These are phyloP conservation scores for Grosmannia huntii DNA, from an alignment of 2,329 filamentous ascomycete genomes.

Conservation along the genomic window DNA sequence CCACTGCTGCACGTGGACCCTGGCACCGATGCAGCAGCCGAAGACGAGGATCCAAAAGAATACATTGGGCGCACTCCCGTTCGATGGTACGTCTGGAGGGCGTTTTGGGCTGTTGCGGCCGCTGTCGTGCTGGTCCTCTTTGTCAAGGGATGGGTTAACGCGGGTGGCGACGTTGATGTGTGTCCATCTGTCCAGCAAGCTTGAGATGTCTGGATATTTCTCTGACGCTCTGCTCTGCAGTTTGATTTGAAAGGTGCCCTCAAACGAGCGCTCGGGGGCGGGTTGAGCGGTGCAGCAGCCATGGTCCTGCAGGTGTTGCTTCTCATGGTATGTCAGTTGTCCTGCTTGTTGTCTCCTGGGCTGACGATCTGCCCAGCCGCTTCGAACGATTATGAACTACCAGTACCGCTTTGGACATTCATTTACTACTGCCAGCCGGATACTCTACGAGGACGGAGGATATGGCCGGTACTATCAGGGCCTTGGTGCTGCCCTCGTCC, in stretches of 20 bases:
- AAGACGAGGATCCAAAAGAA: background rate
- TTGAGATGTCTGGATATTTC: too few species aligned
- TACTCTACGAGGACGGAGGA: constrained; percentile 28
- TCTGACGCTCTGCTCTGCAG: constrained; percentile 14
- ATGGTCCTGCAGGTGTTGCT: constrained; percentile 35
- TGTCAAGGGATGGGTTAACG: constrained; percentile 33
- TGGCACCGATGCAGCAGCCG: background rate
- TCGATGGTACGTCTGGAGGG: constrained; percentile 19
- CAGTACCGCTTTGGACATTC: constrained; percentile 33
- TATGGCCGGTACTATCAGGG: constrained; percentile 32
- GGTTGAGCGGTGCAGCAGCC: constrained; percentile 32
- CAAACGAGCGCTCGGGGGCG: constrained; percentile 30
- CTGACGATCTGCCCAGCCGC: constrained; percentile 21
- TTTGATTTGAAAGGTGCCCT: constrained; percentile 32
- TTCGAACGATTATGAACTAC: constrained; percentile 38
- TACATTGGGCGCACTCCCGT: background rate
- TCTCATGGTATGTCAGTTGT: constrained; percentile 26
- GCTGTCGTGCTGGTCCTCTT: constrained; percentile 24
- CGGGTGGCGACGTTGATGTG: constrained; percentile 26
- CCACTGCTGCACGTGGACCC: constrained; percentile 3
- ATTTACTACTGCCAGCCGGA: constrained; percentile 25
- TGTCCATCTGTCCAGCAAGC: constrained; percentile 4
- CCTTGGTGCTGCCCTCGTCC: constrained; percentile 29
- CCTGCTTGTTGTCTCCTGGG: background rate
- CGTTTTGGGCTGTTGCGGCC: constrained; percentile 19